A percentile compares a stretch with the other conserved stretches of the same genome.
phyloP scores from a whole-genome alignment of 768 basidiomycete species.

The Rhodotorula kratochvilovae region DNA sequence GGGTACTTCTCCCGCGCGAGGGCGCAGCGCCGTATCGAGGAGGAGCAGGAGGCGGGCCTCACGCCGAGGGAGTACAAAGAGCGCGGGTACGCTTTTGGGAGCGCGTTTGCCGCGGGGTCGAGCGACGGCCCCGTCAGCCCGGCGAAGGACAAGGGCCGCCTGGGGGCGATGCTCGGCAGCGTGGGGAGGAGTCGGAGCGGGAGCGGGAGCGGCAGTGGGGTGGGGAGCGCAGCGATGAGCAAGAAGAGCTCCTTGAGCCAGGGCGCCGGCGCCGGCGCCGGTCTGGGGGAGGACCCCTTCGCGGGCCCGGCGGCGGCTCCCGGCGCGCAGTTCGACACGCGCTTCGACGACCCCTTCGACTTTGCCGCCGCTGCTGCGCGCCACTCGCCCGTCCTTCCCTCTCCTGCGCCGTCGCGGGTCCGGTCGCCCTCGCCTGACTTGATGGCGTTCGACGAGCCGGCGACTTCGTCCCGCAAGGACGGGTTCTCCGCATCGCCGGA shows the following conservation, averaged over 20 bases:
- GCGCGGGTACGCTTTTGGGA: constrained; percentile 31
- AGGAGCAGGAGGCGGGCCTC: neutral
- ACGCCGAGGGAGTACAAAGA: constrained; percentile 6
- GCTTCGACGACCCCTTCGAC: constrained; percentile 1
- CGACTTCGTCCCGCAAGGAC: neutral
- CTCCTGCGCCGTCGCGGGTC: neutral
- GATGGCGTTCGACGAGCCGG: neutral
- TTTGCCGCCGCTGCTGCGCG: neutral
- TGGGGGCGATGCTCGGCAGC: neutral
- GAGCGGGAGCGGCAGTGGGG: neutral
- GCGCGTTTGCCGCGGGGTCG: constrained; percentile 8
- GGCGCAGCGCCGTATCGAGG: neutral
- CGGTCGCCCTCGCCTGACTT: neutral
- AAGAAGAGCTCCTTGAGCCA: neutral
- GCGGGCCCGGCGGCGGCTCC: neutral
- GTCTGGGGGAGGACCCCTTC: constrained; percentile 2
- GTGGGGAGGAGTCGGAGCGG: constrained; percentile 1
- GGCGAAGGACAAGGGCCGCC: neutral
- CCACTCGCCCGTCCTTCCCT: neutral
- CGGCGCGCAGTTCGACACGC: constrained; percentile 11
- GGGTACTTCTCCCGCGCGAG: constrained; percentile 2
- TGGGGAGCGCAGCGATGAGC: neutral
- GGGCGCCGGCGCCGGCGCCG: too few relatives aligned
- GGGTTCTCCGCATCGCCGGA: neutral
- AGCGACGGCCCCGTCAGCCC: too few relatives aligned